A percentile compares a stretch with the other conserved stretches of the same genome.
These are phyloP conservation scores for Glonium stellatum DNA, from an alignment of 495 filamentous ascomycete species.

Conservation along the genomic window DNA sequence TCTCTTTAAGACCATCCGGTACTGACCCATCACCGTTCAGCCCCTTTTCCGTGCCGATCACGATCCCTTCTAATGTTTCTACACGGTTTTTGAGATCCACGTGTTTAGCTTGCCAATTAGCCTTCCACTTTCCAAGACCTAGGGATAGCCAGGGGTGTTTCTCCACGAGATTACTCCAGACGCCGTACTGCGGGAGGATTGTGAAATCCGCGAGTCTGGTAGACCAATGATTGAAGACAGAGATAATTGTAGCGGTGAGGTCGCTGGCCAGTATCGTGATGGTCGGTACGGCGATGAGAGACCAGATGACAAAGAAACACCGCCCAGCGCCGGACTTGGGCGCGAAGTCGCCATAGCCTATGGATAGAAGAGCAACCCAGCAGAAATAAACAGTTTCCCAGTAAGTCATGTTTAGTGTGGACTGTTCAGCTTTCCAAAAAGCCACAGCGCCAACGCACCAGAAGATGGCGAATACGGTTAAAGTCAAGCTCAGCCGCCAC, in stretches of 20 bases:
- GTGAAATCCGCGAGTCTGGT: slow-evolving; percentile 48
- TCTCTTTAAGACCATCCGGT: background rate
- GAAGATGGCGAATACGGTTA: slow-evolving; percentile 33
- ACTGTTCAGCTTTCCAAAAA: slow-evolving; percentile 35
- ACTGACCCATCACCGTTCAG: background rate
- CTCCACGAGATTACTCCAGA: slow-evolving; percentile 40
- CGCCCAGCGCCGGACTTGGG: slow-evolving; percentile 36
- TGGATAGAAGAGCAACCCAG: slow-evolving; percentile 39
- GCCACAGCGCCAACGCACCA: slow-evolving; percentile 39
- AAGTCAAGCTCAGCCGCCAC: slow-evolving; percentile 30
- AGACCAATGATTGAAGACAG: slow-evolving; percentile 48
- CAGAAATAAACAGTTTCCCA: slow-evolving; percentile 40
- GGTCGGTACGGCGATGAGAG: slow-evolving; percentile 53
- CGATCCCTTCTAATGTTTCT: slow-evolving; percentile 6
- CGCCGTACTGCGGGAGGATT: slow-evolving; percentile 47
- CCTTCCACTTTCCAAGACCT: slow-evolving; percentile 35
- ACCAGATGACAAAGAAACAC: slow-evolving; percentile 39
- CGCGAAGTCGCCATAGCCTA: slow-evolving; percentile 39
- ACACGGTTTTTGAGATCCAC: slow-evolving; percentile 30
- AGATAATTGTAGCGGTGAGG: slow-evolving; percentile 55
- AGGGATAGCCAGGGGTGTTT: slow-evolving; percentile 39
- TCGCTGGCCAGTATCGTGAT: slow-evolving; percentile 60
- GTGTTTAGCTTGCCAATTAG: slow-evolving; percentile 22
- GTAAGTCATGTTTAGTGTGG: slow-evolving; percentile 32
- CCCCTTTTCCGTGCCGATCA: slow-evolving; percentile 5